These are phyloP conservation scores for Voacanga thouarsii DNA, from an alignment of 257 asterid genomes.

Conservation along the genomic window DNA sequence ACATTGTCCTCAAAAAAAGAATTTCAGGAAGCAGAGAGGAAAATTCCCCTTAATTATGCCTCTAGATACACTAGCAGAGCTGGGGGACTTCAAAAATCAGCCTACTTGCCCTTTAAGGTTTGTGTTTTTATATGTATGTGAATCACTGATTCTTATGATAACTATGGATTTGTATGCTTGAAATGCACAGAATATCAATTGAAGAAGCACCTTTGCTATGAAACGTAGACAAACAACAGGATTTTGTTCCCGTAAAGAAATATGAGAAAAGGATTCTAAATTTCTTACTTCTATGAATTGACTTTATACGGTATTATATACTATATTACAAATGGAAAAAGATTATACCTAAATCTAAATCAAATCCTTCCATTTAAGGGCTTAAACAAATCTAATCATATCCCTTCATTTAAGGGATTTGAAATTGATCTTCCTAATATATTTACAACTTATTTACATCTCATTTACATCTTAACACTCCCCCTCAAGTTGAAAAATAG, in stretches of 20 bases:
- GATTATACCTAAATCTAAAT: too few relatives aligned
- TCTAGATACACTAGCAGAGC: conserved; percentile 64
- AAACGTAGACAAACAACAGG: not conserved
- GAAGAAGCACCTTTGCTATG: not conserved
- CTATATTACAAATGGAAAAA: too few relatives aligned
- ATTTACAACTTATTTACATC: too few relatives aligned
- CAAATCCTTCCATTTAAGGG: too few relatives aligned
- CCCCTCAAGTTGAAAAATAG: too few relatives aligned
- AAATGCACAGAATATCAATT: not conserved
- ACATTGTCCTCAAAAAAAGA: conserved; percentile 10
- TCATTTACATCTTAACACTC: too few relatives aligned
- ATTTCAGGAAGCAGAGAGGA: conserved; percentile 97
- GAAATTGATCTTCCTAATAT: too few relatives aligned
- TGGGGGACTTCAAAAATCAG: conserved; percentile 79
- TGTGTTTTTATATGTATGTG: conserved; percentile 5
- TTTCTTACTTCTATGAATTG: too few relatives aligned
- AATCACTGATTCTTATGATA: not conserved
- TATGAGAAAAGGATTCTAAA: too few relatives aligned
- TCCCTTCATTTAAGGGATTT: too few relatives aligned
- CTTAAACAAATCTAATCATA: too few relatives aligned
- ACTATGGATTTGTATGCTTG: not conserved
- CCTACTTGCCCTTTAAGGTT: conserved; percentile 96
- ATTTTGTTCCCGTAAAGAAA: not conserved
- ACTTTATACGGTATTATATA: too few relatives aligned
- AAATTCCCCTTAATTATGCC: conserved; percentile 92